These are phyloP conservation scores for Bruguiera hainesii DNA, from an alignment of 441 rosid genomes.

Conservation along the genomic window DNA sequence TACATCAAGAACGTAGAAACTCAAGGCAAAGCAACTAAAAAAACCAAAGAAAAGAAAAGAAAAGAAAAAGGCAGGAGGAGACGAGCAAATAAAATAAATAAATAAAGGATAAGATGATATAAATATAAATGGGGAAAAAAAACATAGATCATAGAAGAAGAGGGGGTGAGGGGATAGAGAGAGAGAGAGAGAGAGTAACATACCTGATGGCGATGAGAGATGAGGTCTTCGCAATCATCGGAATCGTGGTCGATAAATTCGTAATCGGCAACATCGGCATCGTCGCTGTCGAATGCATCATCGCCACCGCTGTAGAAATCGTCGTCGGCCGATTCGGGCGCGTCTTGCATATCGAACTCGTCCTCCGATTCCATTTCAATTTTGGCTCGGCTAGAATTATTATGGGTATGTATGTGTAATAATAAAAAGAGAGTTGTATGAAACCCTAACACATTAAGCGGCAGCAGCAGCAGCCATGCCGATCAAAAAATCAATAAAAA, in stretches of 20 bases:
- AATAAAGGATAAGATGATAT: no score
- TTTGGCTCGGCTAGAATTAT: background rate
- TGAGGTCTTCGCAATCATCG: slow-evolving; percentile 67
- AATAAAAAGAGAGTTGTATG: background rate
- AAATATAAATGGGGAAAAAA: background rate
- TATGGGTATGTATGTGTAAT: background rate
- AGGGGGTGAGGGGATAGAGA: background rate
- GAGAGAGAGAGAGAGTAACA: background rate
- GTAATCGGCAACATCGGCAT: slow-evolving; percentile 58
- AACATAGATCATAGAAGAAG: no score
- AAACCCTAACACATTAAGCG: slow-evolving; percentile 13
- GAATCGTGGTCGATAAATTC: slow-evolving; percentile 72
- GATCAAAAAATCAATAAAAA: no score
- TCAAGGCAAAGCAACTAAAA: background rate
- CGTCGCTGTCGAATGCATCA: slow-evolving; percentile 48
- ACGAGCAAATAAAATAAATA: no score
- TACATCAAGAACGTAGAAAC: background rate
- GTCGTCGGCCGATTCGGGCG: slow-evolving; percentile 56
- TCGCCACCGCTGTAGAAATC: slow-evolving; percentile 83
- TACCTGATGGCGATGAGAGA: slow-evolving; percentile 71
- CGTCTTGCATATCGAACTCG: slow-evolving; percentile 54
- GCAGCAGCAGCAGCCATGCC: no score
- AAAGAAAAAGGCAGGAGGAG: background rate
- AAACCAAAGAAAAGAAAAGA: background rate
- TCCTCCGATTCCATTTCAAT: slow-evolving; percentile 53